Percentiles rank a stretch among this genome's conserved stretches.
Evolutionary conservation across 805 yeast species (phyloP).

Genomic region (Komagataella populi): DNA sequence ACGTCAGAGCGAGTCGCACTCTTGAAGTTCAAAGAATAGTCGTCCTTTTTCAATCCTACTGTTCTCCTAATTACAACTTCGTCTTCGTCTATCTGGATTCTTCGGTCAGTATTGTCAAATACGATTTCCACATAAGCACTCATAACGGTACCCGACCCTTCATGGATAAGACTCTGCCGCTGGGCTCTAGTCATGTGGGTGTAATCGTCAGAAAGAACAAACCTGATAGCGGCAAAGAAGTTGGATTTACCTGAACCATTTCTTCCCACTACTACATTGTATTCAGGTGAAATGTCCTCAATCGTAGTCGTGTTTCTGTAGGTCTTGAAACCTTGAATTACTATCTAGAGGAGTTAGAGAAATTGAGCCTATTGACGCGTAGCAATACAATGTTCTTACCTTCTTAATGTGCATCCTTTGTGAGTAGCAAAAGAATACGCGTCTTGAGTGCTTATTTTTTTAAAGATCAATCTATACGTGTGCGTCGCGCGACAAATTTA

Average conservation of each 20-base stretch:
- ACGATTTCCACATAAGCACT: conserved; percentile 87
- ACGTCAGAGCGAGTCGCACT: conserved; percentile 72
- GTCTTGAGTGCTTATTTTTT: neutral
- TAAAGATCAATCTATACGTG: neutral
- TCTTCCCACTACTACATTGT: conserved; percentile 81
- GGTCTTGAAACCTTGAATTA: conserved; percentile 88
- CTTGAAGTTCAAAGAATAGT: conserved; percentile 71
- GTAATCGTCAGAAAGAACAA: conserved; percentile 83
- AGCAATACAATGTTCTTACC: conserved; percentile 10
- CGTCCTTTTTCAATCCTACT: conserved; percentile 87
- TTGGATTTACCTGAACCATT: conserved; percentile 97
- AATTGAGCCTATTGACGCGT: too few relatives aligned
- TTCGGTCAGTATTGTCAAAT: conserved; percentile 66
- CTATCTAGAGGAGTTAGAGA: conserved; percentile 24
- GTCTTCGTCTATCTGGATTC: conserved; percentile 56
- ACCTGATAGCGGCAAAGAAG: conserved; percentile 88
- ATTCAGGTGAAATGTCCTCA: conserved; percentile 64
- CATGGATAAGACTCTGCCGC: conserved; percentile 77
- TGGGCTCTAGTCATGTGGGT: conserved; percentile 76
- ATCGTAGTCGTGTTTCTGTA: conserved; percentile 73
- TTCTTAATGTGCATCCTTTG: conserved; percentile 14
- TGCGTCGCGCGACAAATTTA: neutral
- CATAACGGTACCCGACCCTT: conserved; percentile 82
- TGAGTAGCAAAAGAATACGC: neutral
- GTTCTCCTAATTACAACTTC: conserved; percentile 76